phyloP scores from a whole-genome alignment of 129 eudicot genomes.

The Tanacetum coccineum region DNA sequence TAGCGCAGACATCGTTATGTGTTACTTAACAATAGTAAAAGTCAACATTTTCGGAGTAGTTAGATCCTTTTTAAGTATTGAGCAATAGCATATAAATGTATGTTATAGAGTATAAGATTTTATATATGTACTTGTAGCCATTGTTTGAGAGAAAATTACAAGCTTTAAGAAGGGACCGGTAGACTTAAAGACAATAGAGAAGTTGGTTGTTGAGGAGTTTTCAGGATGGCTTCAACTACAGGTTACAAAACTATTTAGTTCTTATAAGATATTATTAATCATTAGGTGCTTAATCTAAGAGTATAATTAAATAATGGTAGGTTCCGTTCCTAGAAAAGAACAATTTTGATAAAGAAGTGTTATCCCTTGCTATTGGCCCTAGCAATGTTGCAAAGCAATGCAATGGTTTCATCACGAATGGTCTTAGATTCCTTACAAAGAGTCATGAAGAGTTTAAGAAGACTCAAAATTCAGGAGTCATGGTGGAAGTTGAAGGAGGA shows the following conservation, averaged over 20 bases:
- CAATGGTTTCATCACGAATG: not conserved
- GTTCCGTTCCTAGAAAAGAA: not conserved
- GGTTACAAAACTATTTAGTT: not conserved
- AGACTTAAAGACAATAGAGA: not conserved
- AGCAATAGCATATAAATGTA: no score
- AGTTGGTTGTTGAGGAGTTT: not conserved
- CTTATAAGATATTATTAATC: not conserved
- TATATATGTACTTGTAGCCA: not conserved
- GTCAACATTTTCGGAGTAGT: not conserved
- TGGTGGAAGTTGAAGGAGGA: constrained; percentile 3
- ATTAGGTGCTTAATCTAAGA: not conserved
- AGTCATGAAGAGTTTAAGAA: no score
- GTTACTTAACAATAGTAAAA: not conserved
- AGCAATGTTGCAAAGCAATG: not conserved
- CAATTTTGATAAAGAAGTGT: not conserved
- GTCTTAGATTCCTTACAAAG: no score
- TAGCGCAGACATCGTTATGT: constrained; percentile 1
- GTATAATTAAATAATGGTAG: not conserved
- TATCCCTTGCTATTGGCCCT: not conserved
- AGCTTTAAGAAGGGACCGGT: not conserved
- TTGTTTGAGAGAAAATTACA: not conserved
- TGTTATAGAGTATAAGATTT: not conserved
- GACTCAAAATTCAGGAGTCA: no score
- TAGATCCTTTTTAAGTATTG: not conserved
- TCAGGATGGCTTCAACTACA: not conserved